Percentiles rank a stretch among this genome's conserved stretches.
These are phyloP conservation scores for Metschnikowia corniflorae DNA, from an alignment of 805 yeast genomes.

Conservation along the genomic window DNA sequence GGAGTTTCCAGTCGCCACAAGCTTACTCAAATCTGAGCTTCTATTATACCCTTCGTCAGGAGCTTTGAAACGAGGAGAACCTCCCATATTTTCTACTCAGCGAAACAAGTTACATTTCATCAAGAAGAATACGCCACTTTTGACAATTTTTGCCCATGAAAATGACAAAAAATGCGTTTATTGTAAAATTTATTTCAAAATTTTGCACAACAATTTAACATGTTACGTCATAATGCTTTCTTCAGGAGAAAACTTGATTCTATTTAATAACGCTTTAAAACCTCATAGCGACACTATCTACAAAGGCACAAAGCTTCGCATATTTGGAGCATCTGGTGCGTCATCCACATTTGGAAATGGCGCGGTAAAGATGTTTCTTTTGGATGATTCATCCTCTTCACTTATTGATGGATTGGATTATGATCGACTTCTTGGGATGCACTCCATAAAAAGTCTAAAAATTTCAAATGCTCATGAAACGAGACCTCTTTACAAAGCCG, in stretches of 20 bases:
- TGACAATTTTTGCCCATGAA: slow-evolving; percentile 19
- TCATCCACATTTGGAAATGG: slow-evolving; percentile 36
- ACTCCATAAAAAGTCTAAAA: slow-evolving; percentile 11
- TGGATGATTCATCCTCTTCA: slow-evolving; percentile 17
- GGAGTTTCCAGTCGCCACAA: slow-evolving; percentile 16
- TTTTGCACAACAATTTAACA: slow-evolving; percentile 26
- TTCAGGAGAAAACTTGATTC: slow-evolving; percentile 18
- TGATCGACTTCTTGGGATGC: slow-evolving; percentile 3
- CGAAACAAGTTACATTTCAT: slow-evolving; percentile 19
- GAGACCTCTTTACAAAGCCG: slow-evolving; percentile 17
- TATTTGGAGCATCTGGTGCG: slow-evolving; percentile 31
- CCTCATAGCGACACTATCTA: slow-evolving; percentile 29
- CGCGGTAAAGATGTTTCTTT: slow-evolving; percentile 22
- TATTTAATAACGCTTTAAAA: slow-evolving; percentile 27
- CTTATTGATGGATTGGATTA: slow-evolving; percentile 23
- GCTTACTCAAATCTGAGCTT: slow-evolving; percentile 14
- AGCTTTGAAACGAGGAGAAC: slow-evolving; percentile 8
- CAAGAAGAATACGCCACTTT: slow-evolving; percentile 29
- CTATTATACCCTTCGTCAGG: slow-evolving; percentile 9
- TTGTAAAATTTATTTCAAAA: slow-evolving; percentile 30
- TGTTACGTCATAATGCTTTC: slow-evolving; percentile 27
- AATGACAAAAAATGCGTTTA: slow-evolving; percentile 19
- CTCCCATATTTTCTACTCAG: slow-evolving; percentile 14
- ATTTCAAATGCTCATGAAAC: slow-evolving; percentile 6
- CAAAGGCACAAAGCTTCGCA: slow-evolving; percentile 28